A percentile compares a stretch with the other conserved stretches of the same genome.
These are phyloP conservation scores for Lasiosphaeria ovina DNA, from an alignment of 495 filamentous ascomycete genomes.

Conservation along the genomic window DNA sequence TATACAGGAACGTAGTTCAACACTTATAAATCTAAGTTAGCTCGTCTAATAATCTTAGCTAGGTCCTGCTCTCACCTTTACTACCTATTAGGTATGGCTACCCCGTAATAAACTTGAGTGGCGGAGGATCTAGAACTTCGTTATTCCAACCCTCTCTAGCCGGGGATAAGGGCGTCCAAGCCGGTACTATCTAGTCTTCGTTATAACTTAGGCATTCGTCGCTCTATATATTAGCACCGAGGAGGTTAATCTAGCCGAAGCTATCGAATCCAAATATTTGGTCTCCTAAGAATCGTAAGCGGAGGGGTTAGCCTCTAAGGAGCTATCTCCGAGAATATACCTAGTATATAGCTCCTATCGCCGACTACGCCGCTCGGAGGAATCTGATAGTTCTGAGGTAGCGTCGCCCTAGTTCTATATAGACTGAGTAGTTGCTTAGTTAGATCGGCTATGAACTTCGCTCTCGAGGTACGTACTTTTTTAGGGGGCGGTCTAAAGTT, in stretches of 20 bases:
- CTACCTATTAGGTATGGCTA: background rate
- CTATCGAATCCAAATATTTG: conserved; percentile 7
- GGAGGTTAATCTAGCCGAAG: conserved; percentile 8
- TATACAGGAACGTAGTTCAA: no score
- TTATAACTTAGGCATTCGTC: conserved; percentile 8
- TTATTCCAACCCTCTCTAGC: conserved; percentile 7
- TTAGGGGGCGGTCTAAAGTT: conserved; percentile 12
- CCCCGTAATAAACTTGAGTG: conserved; percentile 3
- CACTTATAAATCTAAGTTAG: conserved; percentile 1
- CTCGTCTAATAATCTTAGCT: conserved; percentile 4
- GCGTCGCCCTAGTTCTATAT: conserved; percentile 6
- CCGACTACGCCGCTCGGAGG: conserved; percentile 1
- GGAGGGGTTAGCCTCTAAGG: conserved; percentile 8
- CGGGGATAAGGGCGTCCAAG: conserved; percentile 3
- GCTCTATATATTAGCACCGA: background rate
- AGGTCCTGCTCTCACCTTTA: conserved; percentile 3
- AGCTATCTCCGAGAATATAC: conserved; percentile 10
- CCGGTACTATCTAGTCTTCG: conserved; percentile 5
- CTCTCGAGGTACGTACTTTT: conserved; percentile 4
- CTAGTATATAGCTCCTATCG: conserved; percentile 7
- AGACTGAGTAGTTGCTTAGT: conserved; percentile 9
- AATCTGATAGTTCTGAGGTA: conserved; percentile 8
- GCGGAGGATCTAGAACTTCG: conserved; percentile 2
- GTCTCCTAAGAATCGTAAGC: conserved; percentile 6
- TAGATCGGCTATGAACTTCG: conserved; percentile 7